These are phyloP conservation scores for Fragaria iinumae DNA, from an alignment of 306 rosid genomes.

Conservation along the genomic window DNA sequence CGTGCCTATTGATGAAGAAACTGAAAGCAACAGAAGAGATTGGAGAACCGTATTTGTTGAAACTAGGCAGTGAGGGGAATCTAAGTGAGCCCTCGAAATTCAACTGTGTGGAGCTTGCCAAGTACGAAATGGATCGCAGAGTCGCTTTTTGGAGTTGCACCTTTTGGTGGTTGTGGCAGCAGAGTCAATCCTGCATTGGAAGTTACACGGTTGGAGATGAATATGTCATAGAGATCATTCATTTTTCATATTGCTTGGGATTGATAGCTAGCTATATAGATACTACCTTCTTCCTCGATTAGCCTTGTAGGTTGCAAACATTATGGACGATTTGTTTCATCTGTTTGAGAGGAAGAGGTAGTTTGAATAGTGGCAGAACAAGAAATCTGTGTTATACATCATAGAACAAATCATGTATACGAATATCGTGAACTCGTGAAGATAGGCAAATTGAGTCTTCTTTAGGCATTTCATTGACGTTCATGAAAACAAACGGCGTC, in stretches of 20 bases:
- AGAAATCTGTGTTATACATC: background rate
- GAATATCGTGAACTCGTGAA: background rate
- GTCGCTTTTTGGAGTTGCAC: conserved; percentile 12
- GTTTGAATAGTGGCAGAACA: background rate
- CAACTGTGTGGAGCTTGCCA: background rate
- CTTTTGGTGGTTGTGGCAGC: conserved; percentile 24
- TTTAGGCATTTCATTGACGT: background rate
- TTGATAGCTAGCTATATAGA: conserved; percentile 5
- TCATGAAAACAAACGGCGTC: background rate
- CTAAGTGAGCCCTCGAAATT: conserved; percentile 9
- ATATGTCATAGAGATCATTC: conserved; percentile 14
- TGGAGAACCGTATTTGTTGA: conserved; percentile 13
- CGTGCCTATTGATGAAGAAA: conserved; percentile 10
- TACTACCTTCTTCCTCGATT: background rate
- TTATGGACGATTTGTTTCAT: background rate
- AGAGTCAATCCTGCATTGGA: conserved; percentile 34
- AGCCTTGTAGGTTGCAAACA: background rate
- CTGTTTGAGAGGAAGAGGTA: background rate
- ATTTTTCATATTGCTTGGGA: conserved; percentile 9
- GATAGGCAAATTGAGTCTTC: background rate
- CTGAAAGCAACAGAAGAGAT: conserved; percentile 18
- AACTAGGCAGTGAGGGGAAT: conserved; percentile 15
- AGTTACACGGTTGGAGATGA: conserved; percentile 20
- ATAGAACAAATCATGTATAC: background rate
- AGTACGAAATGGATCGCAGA: conserved; percentile 5